Evolutionary conservation across 2,329 filamentous ascomycete species (phyloP).

Genomic region (Aspergillus sp.): DNA sequence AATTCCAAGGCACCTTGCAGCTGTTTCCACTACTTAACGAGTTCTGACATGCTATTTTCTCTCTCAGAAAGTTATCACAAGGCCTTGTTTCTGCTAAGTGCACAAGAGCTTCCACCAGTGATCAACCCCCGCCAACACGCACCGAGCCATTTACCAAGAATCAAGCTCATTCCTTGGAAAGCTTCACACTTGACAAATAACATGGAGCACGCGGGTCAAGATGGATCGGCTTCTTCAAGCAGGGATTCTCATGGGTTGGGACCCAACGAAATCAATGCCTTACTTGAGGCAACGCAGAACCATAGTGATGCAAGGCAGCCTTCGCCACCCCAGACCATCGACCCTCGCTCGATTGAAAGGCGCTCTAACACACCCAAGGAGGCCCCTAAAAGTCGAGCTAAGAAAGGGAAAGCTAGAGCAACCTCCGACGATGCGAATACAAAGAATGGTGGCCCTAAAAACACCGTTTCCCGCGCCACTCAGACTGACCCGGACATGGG

Average conservation of each 20-base stretch:
- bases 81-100: neutral
- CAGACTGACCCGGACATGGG: neutral
- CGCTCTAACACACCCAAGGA: neutral
- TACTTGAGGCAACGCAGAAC: neutral
- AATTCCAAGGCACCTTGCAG: neutral
- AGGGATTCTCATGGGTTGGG: too few relatives aligned
- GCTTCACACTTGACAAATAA: neutral
- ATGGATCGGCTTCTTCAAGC: neutral
- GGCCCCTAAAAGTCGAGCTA: neutral
- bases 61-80: neutral
- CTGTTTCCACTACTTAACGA: too few relatives aligned
- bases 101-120: neutral
- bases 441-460: neutral
- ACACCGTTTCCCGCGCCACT: conserved; percentile 5
- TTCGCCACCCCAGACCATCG: neutral
- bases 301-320: neutral
- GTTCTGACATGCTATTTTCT: conserved; percentile 5
- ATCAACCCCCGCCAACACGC: neutral
- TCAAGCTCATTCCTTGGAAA: neutral
- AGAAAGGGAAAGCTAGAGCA: neutral
- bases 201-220: neutral
- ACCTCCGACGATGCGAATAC: neutral
- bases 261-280: neutral
- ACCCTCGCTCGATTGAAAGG: neutral
- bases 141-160: neutral